phyloP scores from a whole-genome alignment of 1,284 basidiomycete genomes.

The Rhodotorula sp. region DNA sequence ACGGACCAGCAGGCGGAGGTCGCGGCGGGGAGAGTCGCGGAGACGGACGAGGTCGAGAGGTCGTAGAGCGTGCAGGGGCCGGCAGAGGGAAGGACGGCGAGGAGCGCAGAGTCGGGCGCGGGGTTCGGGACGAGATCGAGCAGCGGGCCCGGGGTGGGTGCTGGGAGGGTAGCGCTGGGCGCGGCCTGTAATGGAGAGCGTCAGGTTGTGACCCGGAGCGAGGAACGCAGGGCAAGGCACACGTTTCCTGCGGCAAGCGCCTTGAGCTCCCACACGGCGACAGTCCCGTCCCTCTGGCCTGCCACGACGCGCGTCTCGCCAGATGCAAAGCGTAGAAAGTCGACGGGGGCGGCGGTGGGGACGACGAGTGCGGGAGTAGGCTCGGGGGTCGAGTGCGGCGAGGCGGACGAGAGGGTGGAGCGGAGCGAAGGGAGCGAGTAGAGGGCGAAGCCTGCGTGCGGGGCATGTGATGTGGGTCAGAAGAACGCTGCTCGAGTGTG shows the following conservation, averaged over 20 bases:
- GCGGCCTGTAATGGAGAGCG: neutral
- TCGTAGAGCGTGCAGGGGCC: slow-evolving; percentile 29
- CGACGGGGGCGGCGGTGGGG: slow-evolving; percentile 22
- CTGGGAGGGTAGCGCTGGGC: neutral
- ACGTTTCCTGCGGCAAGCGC: slow-evolving; percentile 37
- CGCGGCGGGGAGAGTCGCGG: slow-evolving; percentile 23
- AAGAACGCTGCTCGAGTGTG: no score
- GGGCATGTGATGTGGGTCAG: neutral
- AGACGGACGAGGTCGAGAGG: slow-evolving; percentile 21
- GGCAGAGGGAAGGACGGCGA: slow-evolving; percentile 14
- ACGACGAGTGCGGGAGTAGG: slow-evolving; percentile 11
- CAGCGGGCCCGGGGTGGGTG: neutral
- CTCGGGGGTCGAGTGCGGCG: slow-evolving; percentile 30
- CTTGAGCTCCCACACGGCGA: slow-evolving; percentile 40
- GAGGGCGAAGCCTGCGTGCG: slow-evolving; percentile 39
- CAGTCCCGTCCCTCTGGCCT: slow-evolving; percentile 32
- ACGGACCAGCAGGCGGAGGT: slow-evolving; percentile 57
- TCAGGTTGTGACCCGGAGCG: neutral
- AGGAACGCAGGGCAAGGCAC: neutral
- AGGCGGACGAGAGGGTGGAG: slow-evolving; percentile 15
- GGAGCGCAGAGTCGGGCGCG: neutral
- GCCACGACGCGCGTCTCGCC: slow-evolving; percentile 39
- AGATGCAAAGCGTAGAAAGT: slow-evolving; percentile 39
- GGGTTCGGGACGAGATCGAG: slow-evolving; percentile 27
- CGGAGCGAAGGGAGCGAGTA: slow-evolving; percentile 35